Evolutionary conservation across 2,329 filamentous ascomycete genomes (phyloP), one percentile per base, ranked within the genome.

Genomic region (Aspergillus texensis): DNA sequence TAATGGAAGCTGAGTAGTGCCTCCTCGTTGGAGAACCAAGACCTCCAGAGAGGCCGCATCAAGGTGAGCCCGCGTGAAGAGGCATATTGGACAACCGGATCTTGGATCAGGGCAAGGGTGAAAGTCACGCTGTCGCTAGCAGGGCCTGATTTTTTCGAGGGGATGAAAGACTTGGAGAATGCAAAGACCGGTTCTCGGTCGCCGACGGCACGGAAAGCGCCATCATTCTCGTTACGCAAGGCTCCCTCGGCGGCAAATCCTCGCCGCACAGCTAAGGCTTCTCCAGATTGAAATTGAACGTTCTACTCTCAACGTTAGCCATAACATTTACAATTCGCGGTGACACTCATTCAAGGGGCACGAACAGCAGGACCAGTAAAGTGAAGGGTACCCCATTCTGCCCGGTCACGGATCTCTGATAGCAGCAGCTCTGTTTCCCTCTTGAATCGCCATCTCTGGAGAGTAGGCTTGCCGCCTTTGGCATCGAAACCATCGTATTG

Each of bases 161-260:
- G 78, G 19, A 80, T 80, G 76, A 91, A 90, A 6, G 84, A 82
- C 70, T 90, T 90, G 16, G 88, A 84, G 74, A 94, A 95, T 0
- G 92, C 91, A 78, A 95, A 94, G 4, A 94, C 89, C 0, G 92
- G 92, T 74, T 94, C 90, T 34, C 91, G 85, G 57, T 94, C 89
- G 82, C 90, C 90, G 65, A 94, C 90, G 8, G 82, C 79, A 4
- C 92, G 86, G 76, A 89, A 94, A 1, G 80, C 77, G n/a, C 78
- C 77, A 70, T 95, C 91, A 19, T 90, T 84, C 54, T 82, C 76
- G 72, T 95, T 91, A 60, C 84, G 82, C 24, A 96, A 78, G 1
- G 82, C 84, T 5, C 91, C 89, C 14, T 84, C 88, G 62, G 84
- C 82, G 0, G 92, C 87, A 76, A 96, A 96, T 1, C 84, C 82